Evolutionary conservation across 371 early-diverging fungal genomes (phyloP).

Genomic region (Mucor irregularis): DNA sequence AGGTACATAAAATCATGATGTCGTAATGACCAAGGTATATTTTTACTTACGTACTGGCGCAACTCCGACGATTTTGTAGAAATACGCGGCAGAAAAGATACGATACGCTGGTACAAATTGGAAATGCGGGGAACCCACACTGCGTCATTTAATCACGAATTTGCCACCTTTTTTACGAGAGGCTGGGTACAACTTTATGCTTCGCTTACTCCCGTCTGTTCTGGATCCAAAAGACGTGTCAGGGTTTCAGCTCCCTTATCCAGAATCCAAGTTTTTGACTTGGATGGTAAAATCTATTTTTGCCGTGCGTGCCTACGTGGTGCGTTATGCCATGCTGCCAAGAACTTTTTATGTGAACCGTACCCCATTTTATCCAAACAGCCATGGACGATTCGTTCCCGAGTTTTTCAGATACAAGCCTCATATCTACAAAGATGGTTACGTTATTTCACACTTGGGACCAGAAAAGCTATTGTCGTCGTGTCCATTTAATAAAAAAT

Average conservation of each 20-base stretch:
- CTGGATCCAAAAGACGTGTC: neutral
- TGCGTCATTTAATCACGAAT: neutral
- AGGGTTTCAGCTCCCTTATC: slow-evolving; percentile 28
- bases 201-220: slow-evolving; percentile 1
- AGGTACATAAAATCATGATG: slow-evolving; percentile 9
- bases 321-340: slow-evolving; percentile 15
- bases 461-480: slow-evolving; percentile 7
- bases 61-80: neutral
- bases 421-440: slow-evolving; percentile 17
- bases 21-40: neutral
- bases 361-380: slow-evolving; percentile 15
- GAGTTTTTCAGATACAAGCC: slow-evolving; percentile 9
- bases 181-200: neutral
- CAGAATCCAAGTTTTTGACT: slow-evolving; percentile 20
- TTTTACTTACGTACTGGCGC: neutral
- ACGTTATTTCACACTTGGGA: slow-evolving; percentile 17
- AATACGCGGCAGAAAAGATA: slow-evolving; percentile 5
- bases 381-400: slow-evolving; percentile 16
- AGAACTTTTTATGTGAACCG: slow-evolving; percentile 5
- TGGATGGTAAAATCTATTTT: neutral
- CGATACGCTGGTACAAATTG: slow-evolving; percentile 11
- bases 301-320: slow-evolving; percentile 2
- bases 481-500: neutral
- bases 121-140: slow-evolving; percentile 13
- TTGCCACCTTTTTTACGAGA: slow-evolving; percentile 4